Evolutionary conservation across 2,329 filamentous ascomycete species (phyloP).

Genomic region (Geosmithia flava): DNA sequence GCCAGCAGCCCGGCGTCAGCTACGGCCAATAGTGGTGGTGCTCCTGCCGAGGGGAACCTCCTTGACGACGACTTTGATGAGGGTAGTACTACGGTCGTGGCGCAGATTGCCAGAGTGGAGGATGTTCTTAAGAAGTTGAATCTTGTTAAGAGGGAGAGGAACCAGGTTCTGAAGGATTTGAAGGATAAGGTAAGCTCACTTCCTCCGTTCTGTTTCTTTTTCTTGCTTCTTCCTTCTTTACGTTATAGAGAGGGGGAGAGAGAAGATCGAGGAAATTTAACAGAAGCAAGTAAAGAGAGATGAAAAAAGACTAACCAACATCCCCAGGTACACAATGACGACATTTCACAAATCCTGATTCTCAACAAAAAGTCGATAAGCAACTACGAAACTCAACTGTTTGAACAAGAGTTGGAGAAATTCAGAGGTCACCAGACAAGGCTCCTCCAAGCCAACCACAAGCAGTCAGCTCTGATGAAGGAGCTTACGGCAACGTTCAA

Average conservation of each 20-base stretch:
- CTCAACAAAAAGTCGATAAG: constrained; percentile 95
- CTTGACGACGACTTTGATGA: constrained; percentile 91
- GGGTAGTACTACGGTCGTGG: constrained; percentile 64
- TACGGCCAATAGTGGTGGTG: constrained; percentile 8
- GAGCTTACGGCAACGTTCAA: constrained; percentile 84
- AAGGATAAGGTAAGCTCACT: constrained; percentile 72
- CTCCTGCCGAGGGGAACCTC: constrained; percentile 58
- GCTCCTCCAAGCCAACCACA: constrained; percentile 86
- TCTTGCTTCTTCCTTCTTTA: no score
- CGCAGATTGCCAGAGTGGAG: constrained; percentile 83
- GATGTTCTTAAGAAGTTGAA: constrained; percentile 85
- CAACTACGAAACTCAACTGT: constrained; percentile 83
- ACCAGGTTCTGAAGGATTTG: constrained; percentile 87
- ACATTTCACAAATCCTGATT: constrained; percentile 94
- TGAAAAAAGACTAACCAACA: constrained; percentile 8
- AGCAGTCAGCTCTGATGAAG: constrained; percentile 88
- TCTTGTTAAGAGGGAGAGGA: constrained; percentile 80
- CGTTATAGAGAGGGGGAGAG: no score
- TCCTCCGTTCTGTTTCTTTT: no score
- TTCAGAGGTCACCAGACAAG: constrained; percentile 88
- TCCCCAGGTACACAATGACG: constrained; percentile 76
- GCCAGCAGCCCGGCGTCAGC: constrained; percentile 41
- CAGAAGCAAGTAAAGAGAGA: neutral
- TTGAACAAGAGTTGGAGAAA: constrained; percentile 95
- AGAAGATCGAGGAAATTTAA: neutral